A percentile compares a stretch with the other conserved stretches of the same genome.
Conservation (phyloP, 805 yeast species). For the Cyberlindnera mycetangii region DNA sequence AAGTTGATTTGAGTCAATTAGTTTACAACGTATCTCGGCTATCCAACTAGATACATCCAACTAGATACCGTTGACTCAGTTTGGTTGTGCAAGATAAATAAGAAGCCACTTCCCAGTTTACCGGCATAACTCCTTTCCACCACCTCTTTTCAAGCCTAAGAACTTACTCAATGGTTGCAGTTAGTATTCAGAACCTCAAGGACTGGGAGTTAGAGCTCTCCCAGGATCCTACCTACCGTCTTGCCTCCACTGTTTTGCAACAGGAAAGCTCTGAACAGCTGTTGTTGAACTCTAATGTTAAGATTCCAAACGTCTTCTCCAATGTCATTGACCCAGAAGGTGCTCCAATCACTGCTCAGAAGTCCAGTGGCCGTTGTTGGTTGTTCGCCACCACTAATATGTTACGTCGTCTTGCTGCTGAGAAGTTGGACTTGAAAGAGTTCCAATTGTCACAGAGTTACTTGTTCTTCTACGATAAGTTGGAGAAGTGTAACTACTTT, state of each 20-base stretch:
- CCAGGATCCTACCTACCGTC: constrained; percentile 29
- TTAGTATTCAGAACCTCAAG: constrained; percentile 14
- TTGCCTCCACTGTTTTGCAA: constrained; percentile 36
- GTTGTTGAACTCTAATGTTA: constrained; percentile 21
- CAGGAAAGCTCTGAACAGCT: constrained; percentile 34
- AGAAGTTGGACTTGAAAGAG: constrained; percentile 58
- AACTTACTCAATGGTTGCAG: constrained; percentile 8
- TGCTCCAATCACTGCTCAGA: constrained; percentile 70
- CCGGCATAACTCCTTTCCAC: too few relatives aligned
- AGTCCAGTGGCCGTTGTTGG: constrained; percentile 83
- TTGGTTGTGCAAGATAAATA: too few relatives aligned
- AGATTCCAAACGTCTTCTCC: constrained; percentile 24
- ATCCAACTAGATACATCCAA: too few relatives aligned
- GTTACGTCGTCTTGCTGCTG: constrained; percentile 60
- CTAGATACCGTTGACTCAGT: too few relatives aligned
- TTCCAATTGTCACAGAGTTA: constrained; percentile 78
- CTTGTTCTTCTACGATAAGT: constrained; percentile 79
- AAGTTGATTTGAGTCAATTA: too few relatives aligned
- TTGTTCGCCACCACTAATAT: constrained; percentile 80
- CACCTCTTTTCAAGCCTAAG: too few relatives aligned
- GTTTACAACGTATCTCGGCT: too few relatives aligned
- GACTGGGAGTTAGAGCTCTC: constrained; percentile 26
- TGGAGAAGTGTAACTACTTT: constrained; percentile 81
- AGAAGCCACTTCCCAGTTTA: too few relatives aligned
- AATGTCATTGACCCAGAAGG: constrained; percentile 42